Percentiles rank a stretch among this genome's conserved stretches.
Conservation (phyloP, 768 basidiomycete species). For the Sporobolomyces roseus region DNA sequence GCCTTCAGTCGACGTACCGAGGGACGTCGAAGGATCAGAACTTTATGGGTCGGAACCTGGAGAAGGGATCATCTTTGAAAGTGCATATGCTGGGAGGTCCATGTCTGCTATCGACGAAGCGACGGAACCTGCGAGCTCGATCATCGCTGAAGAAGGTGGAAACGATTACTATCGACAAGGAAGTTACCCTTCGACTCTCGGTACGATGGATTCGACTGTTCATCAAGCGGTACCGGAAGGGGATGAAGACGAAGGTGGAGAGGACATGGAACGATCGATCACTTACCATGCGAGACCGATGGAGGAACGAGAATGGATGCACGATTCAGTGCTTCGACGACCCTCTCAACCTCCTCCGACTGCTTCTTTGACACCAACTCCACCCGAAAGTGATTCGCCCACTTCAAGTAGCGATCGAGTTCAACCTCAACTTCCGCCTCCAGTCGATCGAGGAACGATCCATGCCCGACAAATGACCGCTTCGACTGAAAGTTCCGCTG, state of each 20-base stretch:
- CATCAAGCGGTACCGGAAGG: not conserved
- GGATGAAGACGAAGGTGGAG: not conserved
- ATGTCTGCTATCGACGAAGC: slow-evolving; percentile 22
- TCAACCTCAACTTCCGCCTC: no score
- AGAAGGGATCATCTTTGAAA: slow-evolving; percentile 6
- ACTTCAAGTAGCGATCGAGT: not conserved
- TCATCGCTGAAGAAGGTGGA: not conserved
- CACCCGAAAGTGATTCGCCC: slow-evolving; percentile 4
- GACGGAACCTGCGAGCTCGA: slow-evolving; percentile 27
- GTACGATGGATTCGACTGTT: not conserved
- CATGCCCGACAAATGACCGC: slow-evolving; percentile 4
- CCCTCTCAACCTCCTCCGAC: not conserved
- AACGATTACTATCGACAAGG: slow-evolving; percentile 15
- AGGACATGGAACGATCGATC: slow-evolving; percentile 1
- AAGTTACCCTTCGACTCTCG: slow-evolving; percentile 13
- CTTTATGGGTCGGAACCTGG: slow-evolving; percentile 1
- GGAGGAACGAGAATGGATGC: slow-evolving; percentile 17
- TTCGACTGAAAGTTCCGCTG: slow-evolving; percentile 9
- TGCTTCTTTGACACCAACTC: slow-evolving; percentile 8
- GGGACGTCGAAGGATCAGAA: slow-evolving; percentile 4
- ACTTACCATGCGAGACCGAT: slow-evolving; percentile 10
- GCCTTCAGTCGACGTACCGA: not conserved
- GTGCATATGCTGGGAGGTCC: slow-evolving; percentile 11
- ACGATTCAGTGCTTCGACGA: not conserved
- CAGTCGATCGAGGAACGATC: no score